Evolutionary conservation across 495 filamentous ascomycete genomes (phyloP).

Genomic region (Neurospora sp.): DNA sequence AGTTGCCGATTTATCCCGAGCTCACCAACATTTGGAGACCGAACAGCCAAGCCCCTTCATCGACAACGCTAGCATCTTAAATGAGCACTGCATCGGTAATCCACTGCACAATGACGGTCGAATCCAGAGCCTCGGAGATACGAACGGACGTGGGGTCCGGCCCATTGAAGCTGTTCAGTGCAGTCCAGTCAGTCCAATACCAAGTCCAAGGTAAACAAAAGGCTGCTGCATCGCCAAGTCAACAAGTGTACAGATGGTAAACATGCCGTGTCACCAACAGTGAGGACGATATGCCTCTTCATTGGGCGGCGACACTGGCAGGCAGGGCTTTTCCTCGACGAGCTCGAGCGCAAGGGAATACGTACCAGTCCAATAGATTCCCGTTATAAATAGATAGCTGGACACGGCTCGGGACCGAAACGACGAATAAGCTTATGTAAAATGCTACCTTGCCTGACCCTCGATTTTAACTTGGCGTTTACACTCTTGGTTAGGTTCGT

Average conservation of each 20-base stretch:
- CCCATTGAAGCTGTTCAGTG: not conserved
- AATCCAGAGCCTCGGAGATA: not conserved
- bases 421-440: not conserved
- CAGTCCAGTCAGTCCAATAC: not conserved
- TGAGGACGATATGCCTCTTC: not conserved
- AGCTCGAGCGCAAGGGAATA: not conserved
- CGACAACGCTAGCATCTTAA: not conserved
- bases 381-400: not conserved
- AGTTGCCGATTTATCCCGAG: not conserved
- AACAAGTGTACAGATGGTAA: not conserved
- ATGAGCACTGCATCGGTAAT: not conserved
- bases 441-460: not conserved
- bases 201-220: not conserved
- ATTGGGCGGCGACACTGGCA: not conserved
- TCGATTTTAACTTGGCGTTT: not conserved
- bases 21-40: not conserved
- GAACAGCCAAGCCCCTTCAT: not conserved
- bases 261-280: not conserved
- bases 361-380: not conserved
- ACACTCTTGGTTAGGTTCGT: not conserved
- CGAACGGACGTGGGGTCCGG: not conserved
- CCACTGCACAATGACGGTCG: not conserved
- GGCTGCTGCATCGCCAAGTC: not conserved
- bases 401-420: not conserved
- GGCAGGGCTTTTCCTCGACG: not conserved